A percentile compares a stretch with the other conserved stretches of the same genome.
These are phyloP conservation scores for Cystofilobasidium bisporidii DNA, from an alignment of 768 basidiomycete genomes.

Conservation along the genomic window DNA sequence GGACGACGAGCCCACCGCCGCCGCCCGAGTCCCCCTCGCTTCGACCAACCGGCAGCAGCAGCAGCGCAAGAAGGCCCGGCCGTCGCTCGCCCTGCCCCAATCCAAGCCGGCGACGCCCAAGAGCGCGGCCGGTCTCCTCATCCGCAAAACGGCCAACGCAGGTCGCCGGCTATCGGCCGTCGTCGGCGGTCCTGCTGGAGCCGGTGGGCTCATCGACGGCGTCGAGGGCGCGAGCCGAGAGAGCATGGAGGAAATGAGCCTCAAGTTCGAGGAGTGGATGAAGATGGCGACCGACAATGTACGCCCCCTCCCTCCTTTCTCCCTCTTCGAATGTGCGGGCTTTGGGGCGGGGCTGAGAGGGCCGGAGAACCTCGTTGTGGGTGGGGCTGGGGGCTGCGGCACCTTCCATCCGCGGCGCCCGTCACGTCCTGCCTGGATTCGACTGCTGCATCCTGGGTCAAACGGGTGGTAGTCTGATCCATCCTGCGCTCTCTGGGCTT, in stretches of 20 bases:
- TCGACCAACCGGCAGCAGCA: not conserved
- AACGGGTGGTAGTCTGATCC: too few relatives aligned
- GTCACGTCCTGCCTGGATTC: too few relatives aligned
- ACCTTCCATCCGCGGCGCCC: too few relatives aligned
- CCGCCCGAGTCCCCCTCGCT: not conserved
- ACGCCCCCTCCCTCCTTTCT: conserved; percentile 34
- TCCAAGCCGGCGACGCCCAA: conserved; percentile 4
- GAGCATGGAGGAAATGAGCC: conserved; percentile 68
- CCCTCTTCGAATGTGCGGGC: not conserved
- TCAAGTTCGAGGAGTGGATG: conserved; percentile 99
- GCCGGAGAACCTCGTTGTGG: too few relatives aligned
- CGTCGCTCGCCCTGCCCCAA: conserved; percentile 2
- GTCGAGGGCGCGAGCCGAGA: conserved; percentile 11
- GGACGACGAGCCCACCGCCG: not conserved
- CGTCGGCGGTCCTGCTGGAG: not conserved
- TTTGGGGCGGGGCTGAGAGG: too few relatives aligned
- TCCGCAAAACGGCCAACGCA: conserved; percentile 6
- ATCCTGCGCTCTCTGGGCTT: too few relatives aligned
- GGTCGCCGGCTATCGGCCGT: conserved; percentile 3
- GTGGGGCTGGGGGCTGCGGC: too few relatives aligned
- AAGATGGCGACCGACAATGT: conserved; percentile 99
- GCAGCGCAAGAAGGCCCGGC: conserved; percentile 6
- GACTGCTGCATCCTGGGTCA: too few relatives aligned
- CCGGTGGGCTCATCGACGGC: not conserved
- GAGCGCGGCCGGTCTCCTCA: not conserved